Evolutionary conservation across 768 basidiomycete species (phyloP).

Genomic region (Leccinum disarticulatum): DNA sequence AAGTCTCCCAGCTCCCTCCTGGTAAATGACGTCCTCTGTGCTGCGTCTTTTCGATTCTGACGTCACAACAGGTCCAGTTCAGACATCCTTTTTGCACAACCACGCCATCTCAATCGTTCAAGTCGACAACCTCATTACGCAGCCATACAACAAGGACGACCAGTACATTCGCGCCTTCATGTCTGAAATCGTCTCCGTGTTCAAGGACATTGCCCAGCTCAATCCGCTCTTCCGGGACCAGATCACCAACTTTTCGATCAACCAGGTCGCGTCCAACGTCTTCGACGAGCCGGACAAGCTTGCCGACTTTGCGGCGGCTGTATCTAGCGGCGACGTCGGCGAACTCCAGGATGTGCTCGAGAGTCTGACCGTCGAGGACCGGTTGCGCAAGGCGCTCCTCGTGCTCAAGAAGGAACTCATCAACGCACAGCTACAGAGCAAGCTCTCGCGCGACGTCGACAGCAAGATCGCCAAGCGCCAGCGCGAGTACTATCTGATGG

Average conservation of each 20-base stretch:
- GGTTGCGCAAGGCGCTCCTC: constrained; percentile 84
- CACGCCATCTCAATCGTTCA: constrained; percentile 86
- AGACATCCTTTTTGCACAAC: constrained; percentile 82
- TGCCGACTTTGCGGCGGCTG: constrained; percentile 96
- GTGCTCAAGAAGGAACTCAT: constrained; percentile 98
- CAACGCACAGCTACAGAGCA: constrained; percentile 92
- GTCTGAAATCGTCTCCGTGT: constrained; percentile 93
- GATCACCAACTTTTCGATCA: constrained; percentile 94
- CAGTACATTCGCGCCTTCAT: constrained; percentile 95
- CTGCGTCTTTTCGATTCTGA: neutral
- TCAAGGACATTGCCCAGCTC: constrained; percentile 97
- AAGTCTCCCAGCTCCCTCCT: constrained; percentile 24
- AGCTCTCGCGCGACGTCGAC: constrained; percentile 91
- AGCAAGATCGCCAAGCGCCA: constrained; percentile 93
- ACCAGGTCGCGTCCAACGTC: constrained; percentile 88
- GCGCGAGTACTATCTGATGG: constrained; percentile 94
- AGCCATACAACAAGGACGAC: constrained; percentile 88
- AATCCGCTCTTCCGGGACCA: constrained; percentile 98
- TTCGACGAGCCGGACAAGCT: constrained; percentile 98
- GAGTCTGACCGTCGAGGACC: constrained; percentile 79
- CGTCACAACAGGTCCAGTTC: constrained; percentile 52
- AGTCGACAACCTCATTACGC: constrained; percentile 78
- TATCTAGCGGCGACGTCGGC: constrained; percentile 86
- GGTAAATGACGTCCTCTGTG: constrained; percentile 14
- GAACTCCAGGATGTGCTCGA: constrained; percentile 95